Evolutionary conservation across 2,329 filamentous ascomycete species (phyloP).

Genomic region (Macrophomina tecta): DNA sequence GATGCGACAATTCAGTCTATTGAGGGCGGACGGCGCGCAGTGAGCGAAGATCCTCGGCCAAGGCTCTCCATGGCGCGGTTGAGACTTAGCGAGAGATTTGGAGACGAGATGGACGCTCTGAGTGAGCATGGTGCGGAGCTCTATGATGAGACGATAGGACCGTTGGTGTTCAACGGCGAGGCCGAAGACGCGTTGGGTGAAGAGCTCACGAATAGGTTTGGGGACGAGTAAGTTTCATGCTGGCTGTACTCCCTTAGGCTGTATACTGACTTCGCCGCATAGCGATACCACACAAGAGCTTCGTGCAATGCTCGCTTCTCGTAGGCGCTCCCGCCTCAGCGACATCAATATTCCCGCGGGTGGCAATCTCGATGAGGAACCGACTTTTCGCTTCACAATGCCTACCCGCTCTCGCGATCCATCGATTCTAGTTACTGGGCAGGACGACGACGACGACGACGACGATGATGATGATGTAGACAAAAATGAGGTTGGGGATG

Average conservation of each 20-base stretch:
- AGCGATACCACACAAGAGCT: constrained; percentile 29
- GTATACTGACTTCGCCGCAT: neutral
- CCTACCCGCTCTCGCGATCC: constrained; percentile 41
- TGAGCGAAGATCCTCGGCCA: constrained; percentile 49
- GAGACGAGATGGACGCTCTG: constrained; percentile 52
- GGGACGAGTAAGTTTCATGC: constrained; percentile 45
- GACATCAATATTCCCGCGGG: constrained; percentile 14
- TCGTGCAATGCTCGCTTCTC: constrained; percentile 27
- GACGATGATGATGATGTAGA: constrained; percentile 29
- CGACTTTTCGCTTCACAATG: constrained; percentile 47
- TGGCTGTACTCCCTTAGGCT: constrained; percentile 32
- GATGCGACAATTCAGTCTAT: constrained; percentile 54
- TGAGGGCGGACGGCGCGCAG: constrained; percentile 51
- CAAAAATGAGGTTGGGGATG: constrained; percentile 36
- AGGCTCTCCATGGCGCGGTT: constrained; percentile 50
- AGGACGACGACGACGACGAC: constrained; percentile 16
- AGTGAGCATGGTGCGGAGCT: constrained; percentile 45
- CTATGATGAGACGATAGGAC: constrained; percentile 45
- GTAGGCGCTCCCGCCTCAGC: constrained; percentile 28
- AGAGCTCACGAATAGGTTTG: constrained; percentile 46
- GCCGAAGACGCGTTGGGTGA: constrained; percentile 35
- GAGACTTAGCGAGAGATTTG: constrained; percentile 59
- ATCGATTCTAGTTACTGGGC: constrained; percentile 27
- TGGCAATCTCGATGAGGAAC: constrained; percentile 38
- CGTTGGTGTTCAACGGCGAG: constrained; percentile 45